Percentiles rank a stretch among this genome's conserved stretches.
phyloP scores from a whole-genome alignment of 2,329 filamentous ascomycete species.

The Trichoderma sp. region DNA sequence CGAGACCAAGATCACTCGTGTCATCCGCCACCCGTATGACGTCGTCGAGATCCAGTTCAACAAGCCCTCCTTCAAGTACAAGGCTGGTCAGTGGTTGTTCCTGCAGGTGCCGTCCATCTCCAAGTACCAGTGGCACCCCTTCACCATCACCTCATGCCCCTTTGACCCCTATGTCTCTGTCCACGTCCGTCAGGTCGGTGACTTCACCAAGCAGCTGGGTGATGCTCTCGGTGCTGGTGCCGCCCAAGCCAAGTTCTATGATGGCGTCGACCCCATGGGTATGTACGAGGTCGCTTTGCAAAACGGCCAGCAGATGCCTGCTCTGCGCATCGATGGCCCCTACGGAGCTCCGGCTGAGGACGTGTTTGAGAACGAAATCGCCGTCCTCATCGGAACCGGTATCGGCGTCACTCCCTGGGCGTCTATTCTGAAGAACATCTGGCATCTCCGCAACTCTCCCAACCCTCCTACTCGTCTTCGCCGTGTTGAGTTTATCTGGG shows the following conservation, averaged over 20 bases:
- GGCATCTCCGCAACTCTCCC: slow-evolving; percentile 87
- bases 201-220: slow-evolving; percentile 92
- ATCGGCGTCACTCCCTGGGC: slow-evolving; percentile 89
- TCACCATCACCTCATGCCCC: slow-evolving; percentile 97
- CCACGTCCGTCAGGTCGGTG: slow-evolving; percentile 93
- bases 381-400: slow-evolving; percentile 81
- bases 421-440: slow-evolving; percentile 93
- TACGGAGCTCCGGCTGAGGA: slow-evolving; percentile 97
- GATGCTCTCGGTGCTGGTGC: slow-evolving; percentile 90
- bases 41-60: slow-evolving; percentile 96
- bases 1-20: slow-evolving; percentile 85
- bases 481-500: slow-evolving; percentile 98
- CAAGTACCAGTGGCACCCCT: slow-evolving; percentile 93
- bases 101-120: slow-evolving; percentile 89
- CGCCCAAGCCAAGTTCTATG: slow-evolving; percentile 86
- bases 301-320: slow-evolving; percentile 90
- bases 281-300: slow-evolving; percentile 98
- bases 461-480: slow-evolving; percentile 88
- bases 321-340: slow-evolving; percentile 86
- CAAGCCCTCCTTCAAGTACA: slow-evolving; percentile 97
- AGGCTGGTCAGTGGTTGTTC: slow-evolving; percentile 97
- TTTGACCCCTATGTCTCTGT: slow-evolving; percentile 93
- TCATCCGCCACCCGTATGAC: slow-evolving; percentile 94
- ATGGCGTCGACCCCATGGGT: slow-evolving; percentile 85
- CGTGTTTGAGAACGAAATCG: slow-evolving; percentile 91